These are phyloP conservation scores for Jimgerdemannia flammicorona DNA, from an alignment of 192 early-diverging fungal species.

Conservation along the genomic window DNA sequence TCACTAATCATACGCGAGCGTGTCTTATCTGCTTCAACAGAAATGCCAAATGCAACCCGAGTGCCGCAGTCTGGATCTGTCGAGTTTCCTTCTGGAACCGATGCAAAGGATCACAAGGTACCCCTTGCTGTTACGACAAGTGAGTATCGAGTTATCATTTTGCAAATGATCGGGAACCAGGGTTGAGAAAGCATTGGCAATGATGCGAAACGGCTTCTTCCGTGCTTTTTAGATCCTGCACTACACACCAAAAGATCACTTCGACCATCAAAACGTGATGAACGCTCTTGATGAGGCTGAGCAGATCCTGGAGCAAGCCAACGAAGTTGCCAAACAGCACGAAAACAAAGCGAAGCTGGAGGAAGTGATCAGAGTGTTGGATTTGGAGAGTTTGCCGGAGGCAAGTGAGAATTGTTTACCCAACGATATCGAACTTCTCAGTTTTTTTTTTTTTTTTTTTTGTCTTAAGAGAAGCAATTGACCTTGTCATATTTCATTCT, in stretches of 20 bases:
- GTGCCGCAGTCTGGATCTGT: constrained; percentile 72
- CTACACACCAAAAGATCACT: constrained; percentile 68
- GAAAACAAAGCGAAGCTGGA: constrained; percentile 51
- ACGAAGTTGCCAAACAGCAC: constrained; percentile 75
- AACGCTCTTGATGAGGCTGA: constrained; percentile 68
- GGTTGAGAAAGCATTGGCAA: too few relatives aligned
- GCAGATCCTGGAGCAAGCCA: constrained; percentile 69
- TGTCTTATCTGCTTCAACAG: constrained; percentile 28
- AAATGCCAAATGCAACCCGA: constrained; percentile 50
- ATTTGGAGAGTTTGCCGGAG: constrained; percentile 41
- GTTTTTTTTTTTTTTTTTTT: constrained; percentile 10
- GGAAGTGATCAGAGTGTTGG: constrained; percentile 54
- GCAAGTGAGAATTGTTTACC: too few relatives aligned
- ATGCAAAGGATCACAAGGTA: constrained; percentile 95
- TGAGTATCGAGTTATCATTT: too few relatives aligned
- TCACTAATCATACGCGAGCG: too few relatives aligned
- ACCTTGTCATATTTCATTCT: neutral
- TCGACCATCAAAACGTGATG: constrained; percentile 68
- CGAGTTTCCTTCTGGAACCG: constrained; percentile 80
- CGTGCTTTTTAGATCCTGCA: constrained; percentile 61
- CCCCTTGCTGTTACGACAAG: constrained; percentile 79
- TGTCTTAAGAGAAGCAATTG: neutral
- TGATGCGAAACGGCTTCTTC: too few relatives aligned
- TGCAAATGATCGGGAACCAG: too few relatives aligned
- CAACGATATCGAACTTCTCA: neutral